Conservation (phyloP, 1,139 yeast species). For the Debaryomyces udenii region DNA sequence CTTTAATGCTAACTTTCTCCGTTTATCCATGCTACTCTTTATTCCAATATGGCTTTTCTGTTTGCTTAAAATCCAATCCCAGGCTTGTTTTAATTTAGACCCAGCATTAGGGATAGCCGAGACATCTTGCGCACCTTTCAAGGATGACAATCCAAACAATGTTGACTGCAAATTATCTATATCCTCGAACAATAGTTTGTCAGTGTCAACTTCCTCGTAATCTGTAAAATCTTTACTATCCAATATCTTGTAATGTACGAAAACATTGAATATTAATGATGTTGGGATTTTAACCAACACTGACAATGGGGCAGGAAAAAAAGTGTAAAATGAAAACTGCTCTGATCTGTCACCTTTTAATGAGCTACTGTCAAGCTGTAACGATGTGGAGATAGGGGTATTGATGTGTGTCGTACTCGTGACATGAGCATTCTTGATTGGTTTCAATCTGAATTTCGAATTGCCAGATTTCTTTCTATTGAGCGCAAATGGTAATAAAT, state of each 20-base stretch:
- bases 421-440: slow-evolving; percentile 3
- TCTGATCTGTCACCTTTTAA: slow-evolving; percentile 44
- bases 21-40: slow-evolving; percentile 38
- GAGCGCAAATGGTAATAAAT: slow-evolving; percentile 39
- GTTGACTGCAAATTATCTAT: slow-evolving; percentile 35
- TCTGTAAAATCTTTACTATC: slow-evolving; percentile 33
- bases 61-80: slow-evolving; percentile 30
- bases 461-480: slow-evolving; percentile 26
- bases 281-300: slow-evolving; percentile 26
- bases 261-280: slow-evolving; percentile 20
- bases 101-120: slow-evolving; percentile 31
- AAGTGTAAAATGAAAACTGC: slow-evolving; percentile 45
- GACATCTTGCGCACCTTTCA: slow-evolving; percentile 43
- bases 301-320: slow-evolving; percentile 49
- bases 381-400: slow-evolving; percentile 11
- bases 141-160: slow-evolving; percentile 44
- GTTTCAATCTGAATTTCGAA: slow-evolving; percentile 13
- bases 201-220: slow-evolving; percentile 24
- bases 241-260: slow-evolving; percentile 28
- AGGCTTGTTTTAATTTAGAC: slow-evolving; percentile 23
- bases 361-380: slow-evolving; percentile 29
- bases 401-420: slow-evolving; percentile 2
- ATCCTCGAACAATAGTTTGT: slow-evolving; percentile 29
- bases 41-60: slow-evolving; percentile 19
- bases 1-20: slow-evolving; percentile 46